phyloP scores from a whole-genome alignment of 306 rosid species.

The Trifolium fragiferum region DNA sequence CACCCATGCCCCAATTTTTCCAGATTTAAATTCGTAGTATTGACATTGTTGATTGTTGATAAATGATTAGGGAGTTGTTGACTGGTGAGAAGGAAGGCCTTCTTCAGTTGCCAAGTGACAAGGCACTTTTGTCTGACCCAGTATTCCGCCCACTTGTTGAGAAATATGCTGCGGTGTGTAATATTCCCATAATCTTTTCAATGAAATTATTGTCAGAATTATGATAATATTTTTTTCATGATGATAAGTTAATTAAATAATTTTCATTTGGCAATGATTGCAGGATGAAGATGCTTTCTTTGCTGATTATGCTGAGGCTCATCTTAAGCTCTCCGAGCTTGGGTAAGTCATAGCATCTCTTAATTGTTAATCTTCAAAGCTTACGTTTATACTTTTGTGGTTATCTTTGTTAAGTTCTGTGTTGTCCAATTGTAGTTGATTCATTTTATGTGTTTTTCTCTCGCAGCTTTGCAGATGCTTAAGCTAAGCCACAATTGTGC shows the following conservation, averaged over 20 bases:
- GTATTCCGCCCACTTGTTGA: constrained; percentile 98
- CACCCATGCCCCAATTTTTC: neutral
- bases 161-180: constrained; percentile 84
- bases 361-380: neutral
- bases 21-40: neutral
- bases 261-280: neutral
- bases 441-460: neutral
- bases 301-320: constrained; percentile 74
- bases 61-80: constrained; percentile 65
- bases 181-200: neutral
- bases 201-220: neutral
- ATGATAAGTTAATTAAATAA: neutral
- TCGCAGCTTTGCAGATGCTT: constrained; percentile 50
- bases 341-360: constrained; percentile 57
- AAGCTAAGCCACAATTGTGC: constrained; percentile 15
- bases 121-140: constrained; percentile 79
- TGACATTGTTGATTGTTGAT: neutral
- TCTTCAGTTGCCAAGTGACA: constrained; percentile 79
- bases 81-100: constrained; percentile 89
- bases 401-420: neutral
- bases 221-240: neutral
- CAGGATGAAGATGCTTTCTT: constrained; percentile 96
- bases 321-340: constrained; percentile 87
- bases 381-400: too few relatives aligned
- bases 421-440: neutral